A percentile compares a stretch with the other conserved stretches of the same genome.
phyloP scores from a whole-genome alignment of 495 filamentous ascomycete species.

The Neurospora discreta region DNA sequence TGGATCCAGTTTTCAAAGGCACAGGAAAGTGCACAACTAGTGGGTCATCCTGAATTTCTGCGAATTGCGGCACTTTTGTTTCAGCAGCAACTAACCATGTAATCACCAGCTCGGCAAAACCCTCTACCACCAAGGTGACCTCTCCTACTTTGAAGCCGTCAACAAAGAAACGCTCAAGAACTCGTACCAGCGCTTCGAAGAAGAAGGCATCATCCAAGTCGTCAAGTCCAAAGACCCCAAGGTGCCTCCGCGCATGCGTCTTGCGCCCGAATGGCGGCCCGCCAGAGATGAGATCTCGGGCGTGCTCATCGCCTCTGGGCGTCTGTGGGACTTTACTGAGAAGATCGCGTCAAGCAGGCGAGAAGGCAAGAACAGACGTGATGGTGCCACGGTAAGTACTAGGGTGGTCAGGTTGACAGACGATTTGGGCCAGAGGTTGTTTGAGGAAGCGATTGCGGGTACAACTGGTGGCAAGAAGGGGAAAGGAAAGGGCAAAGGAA shows the following conservation, averaged over 20 bases:
- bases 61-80: no score
- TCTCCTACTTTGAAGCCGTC: conserved; percentile 94
- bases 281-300: conserved; percentile 49
- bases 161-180: conserved; percentile 97
- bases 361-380: conserved; percentile 90
- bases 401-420: conserved; percentile 74
- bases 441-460: conserved; percentile 25
- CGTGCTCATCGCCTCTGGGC: conserved; percentile 53
- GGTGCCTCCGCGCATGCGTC: conserved; percentile 45
- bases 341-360: conserved; percentile 69
- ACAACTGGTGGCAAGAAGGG: not conserved
- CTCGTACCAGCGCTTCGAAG: conserved; percentile 74
- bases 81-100: conserved; percentile 12
- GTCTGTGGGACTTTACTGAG: conserved; percentile 84
- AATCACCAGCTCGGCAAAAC: conserved; percentile 74
- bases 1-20: conserved; percentile 72
- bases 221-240: conserved; percentile 51
- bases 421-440: conserved; percentile 36
- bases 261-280: conserved; percentile 73
- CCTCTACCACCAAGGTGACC: conserved; percentile 91
- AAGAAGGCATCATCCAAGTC: conserved; percentile 77
- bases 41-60: conserved; percentile 26
- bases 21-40: conserved; percentile 74
- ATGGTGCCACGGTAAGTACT: conserved; percentile 78
- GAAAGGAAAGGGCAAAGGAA: conserved; percentile 8